Evolutionary conservation across 108 stramenopile species (phyloP), one percentile per base, ranked within the genome.

Genomic region (Fragilaria crotonensis): DNA sequence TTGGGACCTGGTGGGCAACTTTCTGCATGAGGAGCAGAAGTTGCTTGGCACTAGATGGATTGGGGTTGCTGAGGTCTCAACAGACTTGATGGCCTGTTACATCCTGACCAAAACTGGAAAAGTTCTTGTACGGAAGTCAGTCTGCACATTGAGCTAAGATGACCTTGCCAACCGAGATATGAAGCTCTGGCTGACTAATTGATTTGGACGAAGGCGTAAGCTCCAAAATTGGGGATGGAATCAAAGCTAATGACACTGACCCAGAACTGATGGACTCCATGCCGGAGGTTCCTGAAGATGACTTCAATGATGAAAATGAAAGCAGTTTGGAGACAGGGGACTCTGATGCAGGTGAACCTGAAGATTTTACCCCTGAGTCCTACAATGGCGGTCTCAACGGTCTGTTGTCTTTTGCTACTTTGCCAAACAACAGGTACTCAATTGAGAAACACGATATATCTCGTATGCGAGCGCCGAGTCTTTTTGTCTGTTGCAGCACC

Each of bases 391-490:
- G 77, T 66, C 47, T 78, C 72, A 11, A 72, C 72, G 1, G 66
- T 71, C 3, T 28, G 3, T 48, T 78, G 77, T 19, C 51, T 25
- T 47, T 78, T 71, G n/a, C n/a, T n/a, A 27, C 50, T 59, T 33
- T 51, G 68, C 66, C 65, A 71, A 18, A 52, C 48, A 21, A 71
- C 53, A 3, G 70, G 70, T 1, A 66, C 62, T 23, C 48, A 45
- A 60, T 76, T 76, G 32, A 71, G 0, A 19, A 71, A 80, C 20
- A 83, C 59, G 0, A 87, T 5, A 20, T 78, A 46, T 0, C 79
- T 81, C 30, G 85, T 83, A 17, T 73, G 55, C 2, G 76, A 77
- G 30, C 80, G 47, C 18, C 78, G 45, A 11, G 78, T 81, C 14
- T 67, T 49, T 22, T 52, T 23, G 50, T 73, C 62, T n/a, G n/a